Evolutionary conservation across 805 yeast genomes (phyloP).

Genomic region (Candida bentonensis): DNA sequence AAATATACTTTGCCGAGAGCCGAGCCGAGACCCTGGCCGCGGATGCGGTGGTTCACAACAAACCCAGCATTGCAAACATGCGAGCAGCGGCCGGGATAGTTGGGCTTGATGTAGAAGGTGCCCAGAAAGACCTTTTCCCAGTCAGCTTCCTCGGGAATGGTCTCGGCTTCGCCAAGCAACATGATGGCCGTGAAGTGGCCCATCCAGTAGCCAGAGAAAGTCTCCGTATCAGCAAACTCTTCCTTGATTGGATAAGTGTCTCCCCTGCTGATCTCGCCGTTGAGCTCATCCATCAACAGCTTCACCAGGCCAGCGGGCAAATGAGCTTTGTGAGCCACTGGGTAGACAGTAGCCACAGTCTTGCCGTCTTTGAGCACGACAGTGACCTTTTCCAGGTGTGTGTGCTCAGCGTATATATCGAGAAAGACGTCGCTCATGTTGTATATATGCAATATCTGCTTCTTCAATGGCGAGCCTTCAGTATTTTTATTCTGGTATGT

Average conservation of each 20-base stretch:
- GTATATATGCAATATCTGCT: too few species aligned
- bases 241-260: conserved; percentile 49
- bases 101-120: conserved; percentile 71
- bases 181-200: conserved; percentile 51
- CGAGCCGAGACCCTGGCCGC: conserved; percentile 61
- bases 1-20: conserved; percentile 57
- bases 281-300: conserved; percentile 38
- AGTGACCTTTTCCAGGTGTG: too few species aligned
- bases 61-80: conserved; percentile 87
- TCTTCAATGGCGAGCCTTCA: background rate
- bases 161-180: conserved; percentile 28
- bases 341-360: conserved; percentile 42
- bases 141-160: conserved; percentile 18
- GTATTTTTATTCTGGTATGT: too few species aligned
- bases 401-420: too few species aligned
- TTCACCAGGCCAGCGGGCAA: conserved; percentile 39
- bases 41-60: conserved; percentile 39
- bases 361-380: conserved; percentile 31
- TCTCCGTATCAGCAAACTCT: conserved; percentile 28
- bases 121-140: conserved; percentile 49
- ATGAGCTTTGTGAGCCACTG: conserved; percentile 33
- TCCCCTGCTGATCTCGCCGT: conserved; percentile 56
- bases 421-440: too few species aligned
- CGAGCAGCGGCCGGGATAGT: conserved; percentile 70
- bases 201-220: conserved; percentile 55